A percentile compares a stretch with the other conserved stretches of the same genome.
Conservation (phyloP, 306 rosid species). For the Hylodesmum podocarpum region DNA sequence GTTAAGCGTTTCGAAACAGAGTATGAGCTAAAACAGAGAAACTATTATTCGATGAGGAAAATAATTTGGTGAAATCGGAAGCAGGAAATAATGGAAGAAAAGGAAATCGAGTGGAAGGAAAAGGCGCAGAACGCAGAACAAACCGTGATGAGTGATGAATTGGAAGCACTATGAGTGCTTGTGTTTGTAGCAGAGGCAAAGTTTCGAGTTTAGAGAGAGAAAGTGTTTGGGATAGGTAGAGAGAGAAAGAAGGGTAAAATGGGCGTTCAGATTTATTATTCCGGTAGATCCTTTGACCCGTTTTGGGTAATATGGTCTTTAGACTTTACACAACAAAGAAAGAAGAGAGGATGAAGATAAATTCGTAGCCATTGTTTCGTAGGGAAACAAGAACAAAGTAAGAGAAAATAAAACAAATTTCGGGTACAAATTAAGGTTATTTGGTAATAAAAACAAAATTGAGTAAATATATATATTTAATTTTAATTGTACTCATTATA, state of each 20-base stretch:
- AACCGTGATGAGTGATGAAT: constrained; percentile 63
- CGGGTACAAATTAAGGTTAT: too few relatives aligned
- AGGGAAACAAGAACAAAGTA: too few relatives aligned
- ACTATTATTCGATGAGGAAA: constrained; percentile 15
- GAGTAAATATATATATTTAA: too few relatives aligned
- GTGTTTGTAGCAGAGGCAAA: constrained; percentile 39
- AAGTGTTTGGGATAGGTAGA: background rate
- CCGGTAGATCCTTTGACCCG: constrained; percentile 73
- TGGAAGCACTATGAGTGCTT: constrained; percentile 31
- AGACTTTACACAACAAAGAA: too few relatives aligned
- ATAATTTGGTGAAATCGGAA: background rate
- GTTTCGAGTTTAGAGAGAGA: constrained; percentile 55
- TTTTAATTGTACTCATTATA: too few relatives aligned
- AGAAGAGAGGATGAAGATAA: too few relatives aligned
- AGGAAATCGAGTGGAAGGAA: constrained; percentile 10
- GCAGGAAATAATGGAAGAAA: background rate
- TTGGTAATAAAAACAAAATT: too few relatives aligned
- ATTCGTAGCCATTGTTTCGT: too few relatives aligned
- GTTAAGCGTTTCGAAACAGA: constrained; percentile 14
- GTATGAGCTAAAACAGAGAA: constrained; percentile 13
- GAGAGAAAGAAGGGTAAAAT: constrained; percentile 13
- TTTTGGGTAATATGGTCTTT: constrained; percentile 55
- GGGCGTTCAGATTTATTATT: constrained; percentile 65
- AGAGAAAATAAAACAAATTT: too few relatives aligned
- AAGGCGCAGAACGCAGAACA: constrained; percentile 1